Evolutionary conservation across 306 rosid genomes (phyloP).

Genomic region (Boehmeria nivea): DNA sequence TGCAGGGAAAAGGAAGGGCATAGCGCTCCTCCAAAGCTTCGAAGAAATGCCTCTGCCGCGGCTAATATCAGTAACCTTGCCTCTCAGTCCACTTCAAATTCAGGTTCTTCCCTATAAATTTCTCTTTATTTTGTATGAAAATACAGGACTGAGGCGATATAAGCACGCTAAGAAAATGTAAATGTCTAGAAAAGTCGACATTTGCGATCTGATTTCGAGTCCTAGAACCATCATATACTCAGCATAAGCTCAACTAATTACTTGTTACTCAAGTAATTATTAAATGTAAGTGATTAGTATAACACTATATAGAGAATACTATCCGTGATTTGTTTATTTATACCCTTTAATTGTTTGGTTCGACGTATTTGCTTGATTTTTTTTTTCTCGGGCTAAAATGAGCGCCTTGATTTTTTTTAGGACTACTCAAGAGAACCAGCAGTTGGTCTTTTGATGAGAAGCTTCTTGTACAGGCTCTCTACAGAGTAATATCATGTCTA

Average conservation of each 20-base stretch:
- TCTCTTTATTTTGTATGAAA: background rate
- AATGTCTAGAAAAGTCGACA: too few species aligned
- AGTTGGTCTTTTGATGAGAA: slow-evolving; percentile 95
- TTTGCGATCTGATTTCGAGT: too few species aligned
- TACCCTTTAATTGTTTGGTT: too few species aligned
- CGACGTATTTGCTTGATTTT: background rate
- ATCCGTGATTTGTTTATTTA: too few species aligned
- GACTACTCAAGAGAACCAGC: slow-evolving; percentile 57
- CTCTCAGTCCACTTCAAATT: slow-evolving; percentile 39
- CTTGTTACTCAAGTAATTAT: too few species aligned
- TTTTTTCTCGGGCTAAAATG: background rate
- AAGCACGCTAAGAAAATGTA: too few species aligned
- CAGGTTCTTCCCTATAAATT: slow-evolving; percentile 41
- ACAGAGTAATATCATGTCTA: slow-evolving; percentile 44
- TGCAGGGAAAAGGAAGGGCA: slow-evolving; percentile 55
- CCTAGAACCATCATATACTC: too few species aligned
- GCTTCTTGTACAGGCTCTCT: slow-evolving; percentile 74
- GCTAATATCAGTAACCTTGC: slow-evolving; percentile 67
- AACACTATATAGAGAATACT: too few species aligned
- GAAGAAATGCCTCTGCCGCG: slow-evolving; percentile 77
- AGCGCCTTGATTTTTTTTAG: background rate
- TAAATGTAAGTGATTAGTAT: too few species aligned
- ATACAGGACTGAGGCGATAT: too few species aligned
- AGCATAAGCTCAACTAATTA: too few species aligned
- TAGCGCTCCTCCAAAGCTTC: slow-evolving; percentile 51